A percentile compares a stretch with the other conserved stretches of the same genome.
phyloP scores from a whole-genome alignment of 805 yeast genomes.

The Spathaspora girioi region DNA sequence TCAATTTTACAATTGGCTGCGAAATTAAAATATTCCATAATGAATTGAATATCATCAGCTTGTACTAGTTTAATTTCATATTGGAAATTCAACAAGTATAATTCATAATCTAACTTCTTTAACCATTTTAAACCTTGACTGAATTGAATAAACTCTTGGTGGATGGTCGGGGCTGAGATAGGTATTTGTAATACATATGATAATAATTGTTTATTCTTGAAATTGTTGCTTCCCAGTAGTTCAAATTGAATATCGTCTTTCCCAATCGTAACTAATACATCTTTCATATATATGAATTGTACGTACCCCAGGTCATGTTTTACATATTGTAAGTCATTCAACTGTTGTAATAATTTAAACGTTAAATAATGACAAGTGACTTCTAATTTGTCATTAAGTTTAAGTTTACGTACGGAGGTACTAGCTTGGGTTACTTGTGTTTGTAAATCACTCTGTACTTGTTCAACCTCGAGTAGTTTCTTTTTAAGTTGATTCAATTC shows the following conservation, averaged over 20 bases:
- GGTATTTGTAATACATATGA: not conserved
- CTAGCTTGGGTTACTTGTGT: not conserved
- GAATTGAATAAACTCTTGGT: constrained; percentile 12
- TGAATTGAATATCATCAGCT: constrained; percentile 9
- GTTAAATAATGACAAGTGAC: not conserved
- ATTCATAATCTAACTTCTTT: constrained; percentile 22
- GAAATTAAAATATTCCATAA: constrained; percentile 14
- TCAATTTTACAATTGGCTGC: constrained; percentile 11
- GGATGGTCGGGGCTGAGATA: not conserved
- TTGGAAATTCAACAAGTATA: constrained; percentile 18
- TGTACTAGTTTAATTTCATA: constrained; percentile 20
- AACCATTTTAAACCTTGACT: constrained; percentile 16
- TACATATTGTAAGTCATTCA: not conserved
- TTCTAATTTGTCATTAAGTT: not conserved
- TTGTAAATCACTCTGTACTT: too few species aligned
- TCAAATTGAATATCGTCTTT: too few species aligned
- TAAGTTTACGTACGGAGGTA: not conserved
- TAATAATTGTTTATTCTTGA: constrained; percentile 11
- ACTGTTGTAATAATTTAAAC: not conserved
- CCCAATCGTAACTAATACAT: not conserved
- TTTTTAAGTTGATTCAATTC: not conserved
- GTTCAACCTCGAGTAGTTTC: not conserved
- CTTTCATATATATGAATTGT: constrained; percentile 1
- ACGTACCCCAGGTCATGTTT: not conserved
- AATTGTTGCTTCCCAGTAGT: not conserved